phyloP scores from a whole-genome alignment of 768 basidiomycete genomes.

The Pleurotus eryngii region DNA sequence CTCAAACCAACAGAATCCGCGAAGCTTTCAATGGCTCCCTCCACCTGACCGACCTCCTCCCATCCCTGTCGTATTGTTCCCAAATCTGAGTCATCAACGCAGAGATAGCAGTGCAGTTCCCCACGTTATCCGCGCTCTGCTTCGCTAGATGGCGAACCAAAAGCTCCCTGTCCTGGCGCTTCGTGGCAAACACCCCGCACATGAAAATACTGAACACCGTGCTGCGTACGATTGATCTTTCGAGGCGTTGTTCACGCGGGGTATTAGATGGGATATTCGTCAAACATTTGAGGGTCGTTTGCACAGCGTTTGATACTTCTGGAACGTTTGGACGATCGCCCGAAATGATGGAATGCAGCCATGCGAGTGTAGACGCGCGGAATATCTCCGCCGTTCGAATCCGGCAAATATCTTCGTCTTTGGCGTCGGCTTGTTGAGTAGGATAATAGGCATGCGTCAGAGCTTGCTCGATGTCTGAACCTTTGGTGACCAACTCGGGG shows the following conservation, averaged over 20 bases:
- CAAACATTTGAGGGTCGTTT: constrained; percentile 50
- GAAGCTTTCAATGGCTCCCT: constrained; percentile 47
- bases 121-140: constrained; percentile 52
- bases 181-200: constrained; percentile 65
- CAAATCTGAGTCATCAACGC: constrained; percentile 55
- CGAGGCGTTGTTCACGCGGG: constrained; percentile 25
- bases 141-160: constrained; percentile 46
- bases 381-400: constrained; percentile 58
- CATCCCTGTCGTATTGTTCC: constrained; percentile 32
- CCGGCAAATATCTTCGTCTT: constrained; percentile 32
- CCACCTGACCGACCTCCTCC: constrained; percentile 50
- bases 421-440: constrained; percentile 12
- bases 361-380: constrained; percentile 70
- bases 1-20: constrained; percentile 59
- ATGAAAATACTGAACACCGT: constrained; percentile 79
- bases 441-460: constrained; percentile 23
- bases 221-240: constrained; percentile 63
- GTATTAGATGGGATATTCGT: constrained; percentile 29
- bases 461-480: constrained; percentile 44
- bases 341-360: constrained; percentile 74
- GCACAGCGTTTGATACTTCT: constrained; percentile 56
- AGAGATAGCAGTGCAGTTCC: constrained; percentile 60
- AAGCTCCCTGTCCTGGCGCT: constrained; percentile 34
- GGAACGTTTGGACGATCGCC: constrained; percentile 64
- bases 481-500: constrained; percentile 54